Base-by-base conservation (phyloP, 768 basidiomycete genomes). In the Boletellus sp. region DNA sequence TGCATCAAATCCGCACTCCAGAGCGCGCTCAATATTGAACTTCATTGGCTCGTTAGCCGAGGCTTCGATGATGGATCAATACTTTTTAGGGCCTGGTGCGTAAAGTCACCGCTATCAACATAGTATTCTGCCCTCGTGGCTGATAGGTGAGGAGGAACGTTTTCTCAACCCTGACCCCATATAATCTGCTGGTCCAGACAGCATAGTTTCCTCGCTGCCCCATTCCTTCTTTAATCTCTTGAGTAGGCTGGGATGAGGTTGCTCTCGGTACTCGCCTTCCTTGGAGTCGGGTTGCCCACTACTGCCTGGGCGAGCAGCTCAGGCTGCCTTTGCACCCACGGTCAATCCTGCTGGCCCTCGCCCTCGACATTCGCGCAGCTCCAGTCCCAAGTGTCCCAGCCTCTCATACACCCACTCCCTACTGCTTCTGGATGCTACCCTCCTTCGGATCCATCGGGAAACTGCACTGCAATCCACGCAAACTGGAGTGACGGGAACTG, bases 381-480 rank as follows among this genome's bases (percentile, higher is more conserved):
- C 10, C 53, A 67, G 7, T 55, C 61, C 4, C 60, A 70, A 42
- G 43, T 79, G 22, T 77, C 78, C 1, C 74, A 74, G 32, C 75
- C 75, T 0, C 67, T 79, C 26, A 42, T 80, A 7, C 57, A 65
- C 15, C 78, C 77, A 0, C 39, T 60, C 0, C 74, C 78, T 1
- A 67, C 70, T 2, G 74, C 71, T 2, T 66, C 66, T 1, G 62
- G 69, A 1, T 79, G 76, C 53, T 78, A 79, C 48, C 69, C 76
- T 0, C 33, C 52, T 3, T 55, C 58, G 0, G 42, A 66, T 19
- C 67, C 72, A 0, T 70, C 70, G 8, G 70, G 67, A 1, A 73
- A 74, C 42, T 79, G 78, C 54, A 56, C 64, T 0, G 67, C 62
- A 0, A 65, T 73, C 19, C 44, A 42, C 4, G 48, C 57, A 1